Base-by-base conservation (phyloP, 2,329 filamentous ascomycete species). In the Beauveria sp. region DNA sequence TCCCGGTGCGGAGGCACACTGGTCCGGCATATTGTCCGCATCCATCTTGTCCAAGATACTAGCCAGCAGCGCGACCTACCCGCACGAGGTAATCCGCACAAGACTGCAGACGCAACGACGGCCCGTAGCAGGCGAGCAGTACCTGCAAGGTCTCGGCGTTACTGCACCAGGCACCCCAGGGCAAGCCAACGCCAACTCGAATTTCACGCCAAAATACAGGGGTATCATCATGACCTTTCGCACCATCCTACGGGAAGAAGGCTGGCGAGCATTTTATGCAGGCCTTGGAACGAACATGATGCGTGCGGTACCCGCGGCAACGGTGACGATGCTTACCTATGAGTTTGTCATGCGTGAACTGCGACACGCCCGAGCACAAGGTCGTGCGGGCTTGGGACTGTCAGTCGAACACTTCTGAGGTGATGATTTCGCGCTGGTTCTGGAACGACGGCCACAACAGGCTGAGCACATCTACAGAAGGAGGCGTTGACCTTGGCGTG, bases 261-360 rank as follows among this genome's bases (percentile, higher is more conserved):
- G 94, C 7, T 97, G 93, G 92, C 83, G 89, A 64, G 93, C 93
- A 3, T 97, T 99, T 69, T 99, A 99, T 72, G 93, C 92, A 26
- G 94, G 94, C 41, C 91, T 99, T 80, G 94, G 94, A 43, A 96
- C 93, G 54, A 99, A 99, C 76, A 90, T 99, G 85, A 91, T 97
- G 80, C 85, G 94, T 61, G 94, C 94, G 8, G 88, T 99, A 14
- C 94, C 94, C 37, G 92, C 94, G 24, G 93, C 94, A 22, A 96
- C 96, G 69, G 96, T 96, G 28, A 99, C 94, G 3, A 96, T 99
- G 88, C 81, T 97, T 71, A 97, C 93, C 14, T 99, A 96, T 71
- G 94, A 99, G 76, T 94, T 88, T 67, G 76, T 81, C 55, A 85
- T 85, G 83, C 76, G 79, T 57, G 71, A 76, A 60, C 72, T 85